Percentiles rank a stretch among this genome's conserved stretches.
Evolutionary conservation across 768 basidiomycete species (phyloP).

Genomic region (Solioccasus polychromus): DNA sequence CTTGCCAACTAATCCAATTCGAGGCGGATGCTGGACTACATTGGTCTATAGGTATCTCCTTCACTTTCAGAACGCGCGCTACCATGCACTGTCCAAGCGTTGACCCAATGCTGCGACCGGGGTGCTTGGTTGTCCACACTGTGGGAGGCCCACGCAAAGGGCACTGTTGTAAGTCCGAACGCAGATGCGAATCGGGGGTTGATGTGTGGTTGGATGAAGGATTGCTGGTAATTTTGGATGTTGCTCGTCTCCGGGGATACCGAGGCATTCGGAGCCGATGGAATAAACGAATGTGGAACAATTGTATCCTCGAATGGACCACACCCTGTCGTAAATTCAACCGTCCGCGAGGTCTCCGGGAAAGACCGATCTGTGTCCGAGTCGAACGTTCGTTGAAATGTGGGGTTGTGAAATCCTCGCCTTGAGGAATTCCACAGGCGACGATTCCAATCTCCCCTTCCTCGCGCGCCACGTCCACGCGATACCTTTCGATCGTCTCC

Average conservation of each 20-base stretch:
- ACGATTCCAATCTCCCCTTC: constrained; percentile 19
- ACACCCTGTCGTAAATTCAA: constrained; percentile 41
- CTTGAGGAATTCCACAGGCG: constrained; percentile 19
- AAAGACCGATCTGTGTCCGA: constrained; percentile 28
- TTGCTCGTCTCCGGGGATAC: constrained; percentile 8
- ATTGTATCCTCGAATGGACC: constrained; percentile 36
- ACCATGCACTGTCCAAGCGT: constrained; percentile 39
- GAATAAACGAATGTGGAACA: constrained; percentile 11
- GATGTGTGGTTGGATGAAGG: constrained; percentile 74
- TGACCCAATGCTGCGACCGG: constrained; percentile 29
- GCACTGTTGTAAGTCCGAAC: constrained; percentile 46
- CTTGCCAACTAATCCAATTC: constrained; percentile 19
- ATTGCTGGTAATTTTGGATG: constrained; percentile 18
- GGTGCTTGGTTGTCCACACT: constrained; percentile 9
- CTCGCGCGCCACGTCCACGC: constrained; percentile 25
- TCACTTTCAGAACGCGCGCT: constrained; percentile 23
- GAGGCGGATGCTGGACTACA: constrained; percentile 18
- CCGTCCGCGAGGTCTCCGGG: constrained; percentile 47
- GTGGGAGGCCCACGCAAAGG: constrained; percentile 23
- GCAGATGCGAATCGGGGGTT: constrained; percentile 74
- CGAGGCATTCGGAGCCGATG: constrained; percentile 17
- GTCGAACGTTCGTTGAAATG: constrained; percentile 30
- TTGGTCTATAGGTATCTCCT: constrained; percentile 26
- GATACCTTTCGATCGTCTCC: background rate
- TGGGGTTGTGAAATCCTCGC: constrained; percentile 10